Conservation (phyloP, 2,329 filamentous ascomycete genomes). For the Penicillium palitans region DNA sequence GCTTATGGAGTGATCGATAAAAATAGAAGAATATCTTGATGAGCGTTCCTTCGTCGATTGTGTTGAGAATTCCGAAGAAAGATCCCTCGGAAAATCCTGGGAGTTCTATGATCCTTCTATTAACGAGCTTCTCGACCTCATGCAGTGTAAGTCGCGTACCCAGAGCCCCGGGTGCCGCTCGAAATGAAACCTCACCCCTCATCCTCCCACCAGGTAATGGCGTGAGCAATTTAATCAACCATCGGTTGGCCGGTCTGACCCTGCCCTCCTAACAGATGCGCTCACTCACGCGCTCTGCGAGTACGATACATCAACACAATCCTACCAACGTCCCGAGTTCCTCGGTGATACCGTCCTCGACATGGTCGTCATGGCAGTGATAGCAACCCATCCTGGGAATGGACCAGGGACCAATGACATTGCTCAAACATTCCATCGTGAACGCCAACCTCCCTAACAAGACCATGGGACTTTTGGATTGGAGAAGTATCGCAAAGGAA, state of each 20-base stretch:
- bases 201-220: background rate
- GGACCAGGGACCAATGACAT: slow-evolving; percentile 67
- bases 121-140: too few relatives aligned
- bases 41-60: too few relatives aligned
- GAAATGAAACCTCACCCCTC: slow-evolving; percentile 10
- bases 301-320: slow-evolving; percentile 52
- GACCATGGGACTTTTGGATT: background rate
- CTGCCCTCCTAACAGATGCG: slow-evolving; percentile 71
- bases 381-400: slow-evolving; percentile 38
- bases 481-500: background rate
- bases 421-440: slow-evolving; percentile 71
- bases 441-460: slow-evolving; percentile 70
- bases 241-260: slow-evolving; percentile 32
- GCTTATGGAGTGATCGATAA: too few relatives aligned
- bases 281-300: slow-evolving; percentile 72
- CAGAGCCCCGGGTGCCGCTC: too few relatives aligned
- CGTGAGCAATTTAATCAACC: slow-evolving; percentile 18
- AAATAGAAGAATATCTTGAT: too few relatives aligned
- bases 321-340: slow-evolving; percentile 79
- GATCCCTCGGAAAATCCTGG: too few relatives aligned
- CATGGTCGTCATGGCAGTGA: slow-evolving; percentile 63
- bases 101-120: too few relatives aligned
- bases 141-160: too few relatives aligned
- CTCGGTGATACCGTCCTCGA: slow-evolving; percentile 85
- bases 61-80: too few relatives aligned